A percentile compares a stretch with the other conserved stretches of the same genome.
Conservation (phyloP, 257 asterid species). For the Verbena officinalis region DNA sequence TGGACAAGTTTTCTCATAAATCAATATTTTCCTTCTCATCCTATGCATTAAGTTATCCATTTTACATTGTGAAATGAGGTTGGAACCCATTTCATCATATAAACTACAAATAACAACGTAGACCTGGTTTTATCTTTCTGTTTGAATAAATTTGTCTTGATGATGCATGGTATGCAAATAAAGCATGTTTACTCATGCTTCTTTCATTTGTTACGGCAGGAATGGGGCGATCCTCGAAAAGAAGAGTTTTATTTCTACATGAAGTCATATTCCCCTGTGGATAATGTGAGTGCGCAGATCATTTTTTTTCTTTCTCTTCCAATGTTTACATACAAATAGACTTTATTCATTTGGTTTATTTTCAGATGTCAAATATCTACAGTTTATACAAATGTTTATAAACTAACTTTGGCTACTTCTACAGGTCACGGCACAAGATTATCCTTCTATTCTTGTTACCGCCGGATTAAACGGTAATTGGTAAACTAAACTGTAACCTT, state of each 20-base stretch:
- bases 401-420: constrained; percentile 26
- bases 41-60: no score
- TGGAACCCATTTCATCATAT: no score
- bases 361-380: constrained; percentile 18
- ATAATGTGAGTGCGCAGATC: constrained; percentile 62
- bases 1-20: neutral
- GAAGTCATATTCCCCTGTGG: constrained; percentile 96
- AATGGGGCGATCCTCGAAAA: constrained; percentile 99
- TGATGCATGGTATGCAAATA: constrained; percentile 13
- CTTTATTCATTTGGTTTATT: neutral
- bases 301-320: constrained; percentile 20
- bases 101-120: neutral
- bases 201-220: constrained; percentile 56
- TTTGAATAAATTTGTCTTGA: constrained; percentile 15
- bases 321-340: constrained; percentile 8
- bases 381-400: constrained; percentile 17
- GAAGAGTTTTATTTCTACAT: constrained; percentile 86
- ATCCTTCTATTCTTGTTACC: constrained; percentile 85
- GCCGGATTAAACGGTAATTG: constrained; percentile 91
- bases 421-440: constrained; percentile 73
- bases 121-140: neutral
- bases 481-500: constrained; percentile 16
- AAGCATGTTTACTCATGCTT: constrained; percentile 24
- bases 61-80: no score
- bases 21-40: no score